Percentiles rank a stretch among this genome's conserved stretches.
Evolutionary conservation across 1,284 basidiomycete genomes (phyloP).

Genomic region (Moesziomyces antarcticus): DNA sequence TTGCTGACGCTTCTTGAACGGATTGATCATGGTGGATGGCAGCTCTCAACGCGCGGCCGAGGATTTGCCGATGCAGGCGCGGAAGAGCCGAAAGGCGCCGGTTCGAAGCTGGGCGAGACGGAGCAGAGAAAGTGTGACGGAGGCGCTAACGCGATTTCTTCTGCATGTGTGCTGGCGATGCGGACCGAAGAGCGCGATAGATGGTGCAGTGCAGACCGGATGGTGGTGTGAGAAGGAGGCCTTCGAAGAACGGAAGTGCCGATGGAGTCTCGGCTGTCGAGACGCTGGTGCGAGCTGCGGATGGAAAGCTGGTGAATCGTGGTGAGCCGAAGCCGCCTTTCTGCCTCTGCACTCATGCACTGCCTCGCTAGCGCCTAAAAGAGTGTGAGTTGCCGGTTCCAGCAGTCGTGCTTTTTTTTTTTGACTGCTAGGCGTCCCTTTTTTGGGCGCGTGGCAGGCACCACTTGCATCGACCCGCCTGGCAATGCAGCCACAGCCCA

Average conservation of each 20-base stretch:
- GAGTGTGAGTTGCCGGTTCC: too few species aligned
- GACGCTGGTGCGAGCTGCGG: neutral
- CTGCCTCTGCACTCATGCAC: neutral
- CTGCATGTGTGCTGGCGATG: neutral
- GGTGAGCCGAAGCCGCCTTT: too few species aligned
- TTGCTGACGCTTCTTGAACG: constrained; percentile 43
- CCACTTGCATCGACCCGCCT: neutral
- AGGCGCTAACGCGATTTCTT: neutral
- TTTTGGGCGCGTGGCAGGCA: neutral
- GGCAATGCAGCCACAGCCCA: neutral
- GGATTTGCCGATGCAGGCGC: neutral
- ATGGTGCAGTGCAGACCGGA: neutral
- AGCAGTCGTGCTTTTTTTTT: neutral
- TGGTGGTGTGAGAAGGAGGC: neutral
- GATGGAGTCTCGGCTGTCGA: neutral
- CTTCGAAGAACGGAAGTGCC: neutral
- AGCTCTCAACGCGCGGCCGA: neutral
- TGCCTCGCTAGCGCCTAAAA: too few species aligned
- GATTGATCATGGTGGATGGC: constrained; percentile 35
- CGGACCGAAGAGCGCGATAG: neutral
- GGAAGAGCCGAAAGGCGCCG: neutral
- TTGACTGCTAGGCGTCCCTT: neutral
- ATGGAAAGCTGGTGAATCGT: neutral
- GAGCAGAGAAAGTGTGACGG: neutral
- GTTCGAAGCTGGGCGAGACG: neutral